Percentiles rank a stretch among this genome's conserved stretches.
Evolutionary conservation across 768 basidiomycete genomes (phyloP).

Genomic region (Mycena metata): DNA sequence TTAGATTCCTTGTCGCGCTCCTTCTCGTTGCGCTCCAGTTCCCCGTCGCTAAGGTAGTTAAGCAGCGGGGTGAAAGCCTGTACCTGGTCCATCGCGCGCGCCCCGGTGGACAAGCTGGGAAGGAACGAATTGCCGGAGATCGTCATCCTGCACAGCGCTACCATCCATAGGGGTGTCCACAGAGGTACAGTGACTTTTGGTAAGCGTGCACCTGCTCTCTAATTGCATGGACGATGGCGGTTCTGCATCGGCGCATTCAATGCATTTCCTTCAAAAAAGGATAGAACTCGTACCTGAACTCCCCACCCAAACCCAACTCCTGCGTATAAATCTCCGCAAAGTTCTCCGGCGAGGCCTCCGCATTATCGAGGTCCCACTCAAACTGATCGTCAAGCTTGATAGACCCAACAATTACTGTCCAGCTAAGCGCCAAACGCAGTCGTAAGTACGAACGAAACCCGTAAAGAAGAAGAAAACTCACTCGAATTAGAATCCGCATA

Average conservation of each 20-base stretch:
- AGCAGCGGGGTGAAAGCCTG: constrained; percentile 89
- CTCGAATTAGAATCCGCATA: constrained; percentile 93
- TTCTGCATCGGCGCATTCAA: constrained; percentile 61
- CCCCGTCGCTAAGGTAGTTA: constrained; percentile 88
- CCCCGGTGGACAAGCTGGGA: constrained; percentile 78
- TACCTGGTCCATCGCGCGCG: constrained; percentile 84
- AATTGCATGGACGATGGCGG: constrained; percentile 95
- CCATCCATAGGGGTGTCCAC: constrained; percentile 91
- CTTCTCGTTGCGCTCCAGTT: constrained; percentile 90
- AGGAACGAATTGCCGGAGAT: constrained; percentile 91
- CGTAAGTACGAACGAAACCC: constrained; percentile 13
- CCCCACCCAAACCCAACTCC: constrained; percentile 91
- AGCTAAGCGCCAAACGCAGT: constrained; percentile 64
- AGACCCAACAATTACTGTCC: constrained; percentile 93
- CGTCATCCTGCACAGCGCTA: constrained; percentile 85
- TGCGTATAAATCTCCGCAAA: constrained; percentile 90
- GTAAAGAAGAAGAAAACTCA: constrained; percentile 51
- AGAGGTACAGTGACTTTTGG: constrained; percentile 91
- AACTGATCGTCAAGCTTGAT: constrained; percentile 97
- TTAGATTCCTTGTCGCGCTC: constrained; percentile 95
- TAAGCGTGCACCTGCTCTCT: constrained; percentile 95
- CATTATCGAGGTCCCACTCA: constrained; percentile 95
- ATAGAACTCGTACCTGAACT: constrained; percentile 81
- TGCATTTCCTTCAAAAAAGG: constrained; percentile 3
- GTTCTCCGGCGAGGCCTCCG: constrained; percentile 86